Evolutionary conservation across 495 filamentous ascomycete species (phyloP).

Genomic region (Xylaria nigripes): DNA sequence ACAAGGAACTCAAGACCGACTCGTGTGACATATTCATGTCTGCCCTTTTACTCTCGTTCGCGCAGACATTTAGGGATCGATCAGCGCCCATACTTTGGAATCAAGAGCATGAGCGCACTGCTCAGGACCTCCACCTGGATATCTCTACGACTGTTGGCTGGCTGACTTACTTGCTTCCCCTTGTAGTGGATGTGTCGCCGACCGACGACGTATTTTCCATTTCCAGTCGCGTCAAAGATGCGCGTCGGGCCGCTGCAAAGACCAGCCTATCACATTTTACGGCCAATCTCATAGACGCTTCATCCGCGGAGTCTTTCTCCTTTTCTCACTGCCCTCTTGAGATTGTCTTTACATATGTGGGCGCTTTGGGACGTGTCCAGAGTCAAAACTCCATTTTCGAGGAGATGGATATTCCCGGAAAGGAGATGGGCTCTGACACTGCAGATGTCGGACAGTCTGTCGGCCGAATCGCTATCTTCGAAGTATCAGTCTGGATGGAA

Average conservation of each 20-base stretch:
- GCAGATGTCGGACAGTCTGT: slow-evolving; percentile 49
- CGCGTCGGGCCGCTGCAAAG: slow-evolving; percentile 26
- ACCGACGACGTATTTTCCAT: slow-evolving; percentile 34
- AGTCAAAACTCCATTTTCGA: slow-evolving; percentile 54
- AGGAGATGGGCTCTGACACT: slow-evolving; percentile 31
- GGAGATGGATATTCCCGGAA: slow-evolving; percentile 39
- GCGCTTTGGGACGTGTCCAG: slow-evolving; percentile 55
- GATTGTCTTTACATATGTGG: slow-evolving; percentile 64
- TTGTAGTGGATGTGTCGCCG: slow-evolving; percentile 25
- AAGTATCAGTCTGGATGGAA: slow-evolving; percentile 51
- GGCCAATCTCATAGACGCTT: slow-evolving; percentile 25
- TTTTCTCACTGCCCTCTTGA: slow-evolving; percentile 55
- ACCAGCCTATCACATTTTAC: slow-evolving; percentile 41
- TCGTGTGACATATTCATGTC: slow-evolving; percentile 42
- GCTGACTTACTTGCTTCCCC: slow-evolving; percentile 40
- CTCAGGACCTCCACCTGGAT: slow-evolving; percentile 28
- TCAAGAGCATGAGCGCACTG: slow-evolving; percentile 39
- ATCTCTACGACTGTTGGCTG: slow-evolving; percentile 43
- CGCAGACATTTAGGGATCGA: slow-evolving; percentile 45
- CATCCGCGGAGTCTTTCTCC: slow-evolving; percentile 25
- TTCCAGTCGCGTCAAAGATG: slow-evolving; percentile 36
- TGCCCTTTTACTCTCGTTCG: slow-evolving; percentile 42
- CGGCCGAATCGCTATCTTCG: slow-evolving; percentile 58
- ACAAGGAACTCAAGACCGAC: slow-evolving; percentile 39
- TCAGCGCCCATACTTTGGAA: slow-evolving; percentile 46